A percentile compares a stretch with the other conserved stretches of the same genome.
phyloP scores from a whole-genome alignment of 208 protist species.

The Novymonas esmeraldas region DNA sequence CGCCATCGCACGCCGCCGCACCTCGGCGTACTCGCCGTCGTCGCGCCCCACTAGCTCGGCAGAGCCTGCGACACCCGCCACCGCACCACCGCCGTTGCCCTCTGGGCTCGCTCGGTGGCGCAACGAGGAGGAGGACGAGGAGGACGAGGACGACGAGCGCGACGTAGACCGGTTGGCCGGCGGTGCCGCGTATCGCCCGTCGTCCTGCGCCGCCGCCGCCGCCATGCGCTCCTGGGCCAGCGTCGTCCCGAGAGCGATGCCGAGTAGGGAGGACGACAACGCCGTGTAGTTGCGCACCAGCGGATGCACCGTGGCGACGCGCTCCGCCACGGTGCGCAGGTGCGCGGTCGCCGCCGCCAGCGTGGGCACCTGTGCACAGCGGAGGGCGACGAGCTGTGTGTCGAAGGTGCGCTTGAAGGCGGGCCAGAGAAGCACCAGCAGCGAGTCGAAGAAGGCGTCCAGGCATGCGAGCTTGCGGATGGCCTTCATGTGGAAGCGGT shows the following conservation, averaged over 20 bases:
- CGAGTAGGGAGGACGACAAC: conserved; percentile 28
- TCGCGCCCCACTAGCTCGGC: background rate
- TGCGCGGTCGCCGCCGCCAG: conserved; percentile 23
- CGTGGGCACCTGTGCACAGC: conserved; percentile 33
- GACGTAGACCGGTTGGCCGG: background rate
- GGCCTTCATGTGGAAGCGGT: conserved; percentile 73
- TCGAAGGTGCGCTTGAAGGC: conserved; percentile 75
- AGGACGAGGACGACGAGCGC: conserved; percentile 3
- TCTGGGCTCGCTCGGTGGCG: background rate
- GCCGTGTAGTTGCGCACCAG: conserved; percentile 34
- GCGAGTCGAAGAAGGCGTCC: conserved; percentile 81
- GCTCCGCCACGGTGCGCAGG: conserved; percentile 29
- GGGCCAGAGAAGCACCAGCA: conserved; percentile 80
- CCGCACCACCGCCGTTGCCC: background rate
- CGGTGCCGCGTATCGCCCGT: too few species aligned
- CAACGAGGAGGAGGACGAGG: conserved; percentile 8
- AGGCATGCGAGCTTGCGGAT: conserved; percentile 70
- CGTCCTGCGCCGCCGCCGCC: background rate
- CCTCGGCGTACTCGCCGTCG: conserved; percentile 17
- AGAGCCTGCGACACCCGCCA: background rate
- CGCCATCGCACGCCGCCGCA: conserved; percentile 50
- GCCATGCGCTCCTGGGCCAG: conserved; percentile 30
- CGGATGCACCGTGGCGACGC: conserved; percentile 63
- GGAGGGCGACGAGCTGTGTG: conserved; percentile 62
- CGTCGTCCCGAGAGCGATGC: conserved; percentile 27